These are phyloP conservation scores for Trametes polyzona DNA, from an alignment of 1,284 basidiomycete genomes.

Conservation along the genomic window DNA sequence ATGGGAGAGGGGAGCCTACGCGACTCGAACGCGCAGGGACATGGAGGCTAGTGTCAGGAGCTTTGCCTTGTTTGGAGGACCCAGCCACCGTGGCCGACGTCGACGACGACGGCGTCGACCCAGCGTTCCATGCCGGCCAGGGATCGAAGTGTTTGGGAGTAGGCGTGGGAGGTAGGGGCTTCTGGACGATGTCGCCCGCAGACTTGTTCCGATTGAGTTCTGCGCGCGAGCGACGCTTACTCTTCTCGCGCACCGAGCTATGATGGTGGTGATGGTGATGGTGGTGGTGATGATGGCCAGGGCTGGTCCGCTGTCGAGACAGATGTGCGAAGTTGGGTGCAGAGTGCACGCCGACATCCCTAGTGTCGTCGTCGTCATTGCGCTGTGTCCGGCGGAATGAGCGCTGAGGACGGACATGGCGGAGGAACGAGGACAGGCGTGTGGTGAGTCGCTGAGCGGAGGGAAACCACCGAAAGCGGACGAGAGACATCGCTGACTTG, in stretches of 20 bases:
- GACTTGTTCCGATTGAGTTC: conserved; percentile 30
- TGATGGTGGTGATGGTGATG: conserved; percentile 7
- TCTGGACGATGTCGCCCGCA: conserved; percentile 27
- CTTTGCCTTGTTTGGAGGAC: conserved; percentile 22
- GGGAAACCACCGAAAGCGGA: conserved; percentile 53
- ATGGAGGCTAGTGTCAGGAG: conserved; percentile 25
- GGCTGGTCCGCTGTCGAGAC: conserved; percentile 23
- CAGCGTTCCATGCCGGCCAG: conserved; percentile 22
- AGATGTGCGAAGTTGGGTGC: conserved; percentile 29
- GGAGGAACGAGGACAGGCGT: conserved; percentile 47
- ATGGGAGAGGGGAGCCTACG: conserved; percentile 27
- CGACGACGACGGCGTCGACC: not conserved
- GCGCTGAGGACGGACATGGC: conserved; percentile 44
- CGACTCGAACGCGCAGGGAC: conserved; percentile 22
- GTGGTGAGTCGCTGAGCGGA: conserved; percentile 31
- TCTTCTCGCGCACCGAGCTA: conserved; percentile 29
- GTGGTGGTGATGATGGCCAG: conserved; percentile 15
- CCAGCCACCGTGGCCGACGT: conserved; percentile 11
- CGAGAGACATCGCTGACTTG: conserved; percentile 69
- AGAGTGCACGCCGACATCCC: conserved; percentile 37
- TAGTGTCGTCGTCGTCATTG: conserved; percentile 31
- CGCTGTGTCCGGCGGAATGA: conserved; percentile 37
- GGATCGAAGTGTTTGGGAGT: conserved; percentile 20
- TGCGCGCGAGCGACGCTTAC: conserved; percentile 25
- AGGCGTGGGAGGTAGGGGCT: conserved; percentile 3